A percentile compares a stretch with the other conserved stretches of the same genome.
These are phyloP conservation scores for Aspergillus asperescens DNA, from an alignment of 495 filamentous ascomycete genomes.

Conservation along the genomic window DNA sequence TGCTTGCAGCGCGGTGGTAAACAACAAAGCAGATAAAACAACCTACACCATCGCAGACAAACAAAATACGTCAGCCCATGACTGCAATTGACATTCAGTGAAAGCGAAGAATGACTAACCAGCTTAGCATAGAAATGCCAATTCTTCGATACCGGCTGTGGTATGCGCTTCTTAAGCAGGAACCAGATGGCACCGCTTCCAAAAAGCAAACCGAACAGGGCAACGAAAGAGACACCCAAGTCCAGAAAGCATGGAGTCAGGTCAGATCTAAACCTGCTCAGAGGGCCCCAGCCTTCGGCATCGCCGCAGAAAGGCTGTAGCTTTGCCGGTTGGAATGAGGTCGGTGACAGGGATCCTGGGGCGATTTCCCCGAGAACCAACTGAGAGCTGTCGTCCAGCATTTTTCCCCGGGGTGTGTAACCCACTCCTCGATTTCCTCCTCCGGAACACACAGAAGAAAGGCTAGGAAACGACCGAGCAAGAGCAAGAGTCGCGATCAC, in stretches of 20 bases:
- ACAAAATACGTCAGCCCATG: slow-evolving; percentile 19
- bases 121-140: slow-evolving; percentile 96
- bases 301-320: slow-evolving; percentile 76
- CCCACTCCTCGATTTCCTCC: slow-evolving; percentile 11
- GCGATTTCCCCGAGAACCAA: slow-evolving; percentile 34
- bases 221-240: slow-evolving; percentile 70
- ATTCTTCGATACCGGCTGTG: slow-evolving; percentile 66
- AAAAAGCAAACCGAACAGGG: slow-evolving; percentile 66
- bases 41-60: slow-evolving; percentile 42
- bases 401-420: slow-evolving; percentile 25
- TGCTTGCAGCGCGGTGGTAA: slow-evolving; percentile 65
- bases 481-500: slow-evolving; percentile 2
- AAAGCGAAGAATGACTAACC: slow-evolving; percentile 47
- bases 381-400: slow-evolving; percentile 44
- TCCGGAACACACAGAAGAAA: slow-evolving; percentile 8
- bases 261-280: slow-evolving; percentile 78
- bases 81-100: neutral
- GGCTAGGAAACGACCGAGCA: slow-evolving; percentile 3
- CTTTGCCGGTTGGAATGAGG: slow-evolving; percentile 26
- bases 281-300: slow-evolving; percentile 88
- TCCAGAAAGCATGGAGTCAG: slow-evolving; percentile 97
- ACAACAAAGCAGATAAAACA: slow-evolving; percentile 63
- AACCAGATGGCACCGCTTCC: slow-evolving; percentile 73
- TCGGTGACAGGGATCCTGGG: slow-evolving; percentile 29
- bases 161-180: slow-evolving; percentile 60